Evolutionary conservation across 345 rosid species (phyloP).

Genomic region (Eucalyptus marginata): DNA sequence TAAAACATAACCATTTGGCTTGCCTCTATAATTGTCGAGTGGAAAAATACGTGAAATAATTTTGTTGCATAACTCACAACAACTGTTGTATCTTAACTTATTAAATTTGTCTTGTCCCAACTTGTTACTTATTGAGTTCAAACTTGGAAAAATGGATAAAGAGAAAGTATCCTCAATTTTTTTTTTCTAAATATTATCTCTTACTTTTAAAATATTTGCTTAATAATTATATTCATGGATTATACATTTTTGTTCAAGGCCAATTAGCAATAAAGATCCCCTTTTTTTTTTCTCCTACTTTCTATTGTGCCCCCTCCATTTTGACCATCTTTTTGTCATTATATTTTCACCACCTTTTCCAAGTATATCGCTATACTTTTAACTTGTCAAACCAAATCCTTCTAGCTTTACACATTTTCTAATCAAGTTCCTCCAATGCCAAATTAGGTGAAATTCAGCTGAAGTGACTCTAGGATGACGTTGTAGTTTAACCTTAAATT

Average conservation of each 20-base stretch:
- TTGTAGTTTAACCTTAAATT: not conserved
- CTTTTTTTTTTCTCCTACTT: not conserved
- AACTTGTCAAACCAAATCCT: not conserved
- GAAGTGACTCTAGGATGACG: not conserved
- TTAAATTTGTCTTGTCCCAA: not conserved
- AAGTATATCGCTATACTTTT: not conserved
- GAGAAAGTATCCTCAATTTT: not conserved
- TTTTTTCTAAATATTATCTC: not conserved
- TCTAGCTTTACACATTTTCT: not conserved
- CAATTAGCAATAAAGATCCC: not conserved
- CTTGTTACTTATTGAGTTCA: not conserved
- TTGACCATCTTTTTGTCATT: not conserved
- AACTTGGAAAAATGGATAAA: not conserved
- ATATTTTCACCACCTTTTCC: not conserved
- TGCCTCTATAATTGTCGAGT: not conserved
- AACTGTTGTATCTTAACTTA: not conserved
- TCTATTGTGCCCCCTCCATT: not conserved
- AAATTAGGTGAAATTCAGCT: not conserved
- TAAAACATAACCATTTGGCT: not conserved
- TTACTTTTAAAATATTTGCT: not conserved
- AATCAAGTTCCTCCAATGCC: not conserved
- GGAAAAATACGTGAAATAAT: not conserved
- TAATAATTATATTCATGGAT: not conserved
- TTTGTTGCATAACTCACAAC: not conserved
- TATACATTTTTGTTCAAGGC: not conserved